Base-by-base conservation (phyloP, 2,329 filamentous ascomycete genomes). In the Aureobasidium lini region DNA sequence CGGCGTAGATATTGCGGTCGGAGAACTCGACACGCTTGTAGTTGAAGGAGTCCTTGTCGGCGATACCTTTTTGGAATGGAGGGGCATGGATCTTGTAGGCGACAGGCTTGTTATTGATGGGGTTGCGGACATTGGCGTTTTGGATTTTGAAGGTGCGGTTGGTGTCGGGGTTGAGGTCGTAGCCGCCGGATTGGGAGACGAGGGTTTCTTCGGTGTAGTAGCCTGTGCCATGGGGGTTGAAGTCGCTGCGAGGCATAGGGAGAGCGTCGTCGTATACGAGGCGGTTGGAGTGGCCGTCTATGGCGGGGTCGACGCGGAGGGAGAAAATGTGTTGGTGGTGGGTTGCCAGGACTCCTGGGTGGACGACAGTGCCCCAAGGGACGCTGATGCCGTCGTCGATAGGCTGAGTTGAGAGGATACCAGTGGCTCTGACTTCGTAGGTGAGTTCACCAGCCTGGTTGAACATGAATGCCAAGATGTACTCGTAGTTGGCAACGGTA, bases 271-370 rank as follows among this genome's bases (percentile, higher is more conserved):
- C 73, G 66, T 86, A 77, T 52, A 77, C 70, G 28, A 78, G 65
- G 32, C 76, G 70, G 69, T 80, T 77, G 56, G 71, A 60, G 65
- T 72, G 68, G 60, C 78, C 74, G 62, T 81, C 75, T 60, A 80
- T 69, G 65, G 73, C 70, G 34, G 77, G 71, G 70, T 81, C 72
- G 61, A 82, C 65, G 59, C 79, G 72, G 63, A 81, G 67, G 63
- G 74, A 70, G 75, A 92, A 90, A 70, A 90, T 87, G 71, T 91
- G 88, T 68, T 92, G 88, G 67, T 91, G 88, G 71, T 88, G 84
- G 0, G 78, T 76, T 2, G 85, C 87, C 36, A 90, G 80, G 15
- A 87, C 85, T 44, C 86, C 85, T 0, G 85, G 85, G 61, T 86
- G 84, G 5, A 89, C 84, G 42, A 87, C 81, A 0, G 85, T 89